Base-by-base conservation (phyloP, 2,329 filamentous ascomycete species). In the Aspergillus flavus region DNA sequence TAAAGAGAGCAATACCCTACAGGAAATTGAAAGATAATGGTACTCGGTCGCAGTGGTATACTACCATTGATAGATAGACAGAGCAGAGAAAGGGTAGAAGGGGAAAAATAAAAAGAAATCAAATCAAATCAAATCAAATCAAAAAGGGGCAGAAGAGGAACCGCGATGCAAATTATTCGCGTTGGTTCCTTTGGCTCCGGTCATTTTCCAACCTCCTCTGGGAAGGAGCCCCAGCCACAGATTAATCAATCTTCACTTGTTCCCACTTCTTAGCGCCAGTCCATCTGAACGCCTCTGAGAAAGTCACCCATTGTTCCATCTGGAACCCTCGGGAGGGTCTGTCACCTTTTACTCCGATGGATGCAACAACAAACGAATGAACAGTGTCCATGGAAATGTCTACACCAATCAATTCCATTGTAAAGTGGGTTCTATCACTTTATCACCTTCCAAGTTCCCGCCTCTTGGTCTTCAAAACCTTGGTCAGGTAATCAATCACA, bases 221-320 rank as follows among this genome's bases (percentile, higher is more conserved):
- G 23, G 41, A 41, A 61, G 45, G 39, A 53, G 21, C 28, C 45
- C 56, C 52, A 55, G 52, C 57, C 56, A 55, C 57, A 62, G 56
- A 62, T 59, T 62, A 62, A 62, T 62, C 61, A 62, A 62, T 62
- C 60, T 61, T 61, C 39, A 59, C 56, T 12, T 21, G 52, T 34
- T 54, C 52, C 52, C 30, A 32, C 30, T 54, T 55, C 52, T 55
- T 55, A 55, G 52, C 52, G 52, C n/a, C n/a, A 55, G 52, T 39
- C 52, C 34, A 39, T 39, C 14, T 55, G 32, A 55, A 55, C 34
- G 32, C 52, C 52, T 39, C 52, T 39, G 30, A 30, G 28, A 34
- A 30, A 30, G 16, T 28, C 12, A 11, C 7, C n/a, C 10, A 55
- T 21, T 23, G 5, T 36, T 55, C 34, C 32, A 55, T 23, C 30